phyloP scores from a whole-genome alignment of 2,329 filamentous ascomycete genomes.

The Alternaria burnsii region DNA sequence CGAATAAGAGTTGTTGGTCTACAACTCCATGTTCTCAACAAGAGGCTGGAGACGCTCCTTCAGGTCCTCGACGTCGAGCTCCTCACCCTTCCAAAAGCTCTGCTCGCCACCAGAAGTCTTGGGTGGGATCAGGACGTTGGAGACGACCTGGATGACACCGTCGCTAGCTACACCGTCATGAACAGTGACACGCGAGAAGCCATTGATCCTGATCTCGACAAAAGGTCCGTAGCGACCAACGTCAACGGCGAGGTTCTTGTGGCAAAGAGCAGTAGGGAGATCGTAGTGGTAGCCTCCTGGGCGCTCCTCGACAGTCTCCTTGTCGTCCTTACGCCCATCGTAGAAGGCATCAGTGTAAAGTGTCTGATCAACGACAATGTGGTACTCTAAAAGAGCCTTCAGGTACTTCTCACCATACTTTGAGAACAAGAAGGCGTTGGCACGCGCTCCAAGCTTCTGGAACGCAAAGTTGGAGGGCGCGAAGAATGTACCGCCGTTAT shows the following conservation, averaged over 20 bases:
- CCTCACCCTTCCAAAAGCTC: conserved; percentile 55
- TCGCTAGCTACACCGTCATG: conserved; percentile 78
- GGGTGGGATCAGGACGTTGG: conserved; percentile 78
- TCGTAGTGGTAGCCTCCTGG: conserved; percentile 69
- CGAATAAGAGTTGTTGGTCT: background rate
- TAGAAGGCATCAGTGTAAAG: conserved; percentile 88
- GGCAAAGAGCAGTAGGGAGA: conserved; percentile 74
- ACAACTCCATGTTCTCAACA: conserved; percentile 46
- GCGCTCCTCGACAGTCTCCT: conserved; percentile 26
- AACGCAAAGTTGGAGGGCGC: conserved; percentile 86
- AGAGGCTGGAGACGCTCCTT: conserved; percentile 59
- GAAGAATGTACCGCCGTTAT: conserved; percentile 77
- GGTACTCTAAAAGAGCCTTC: conserved; percentile 79
- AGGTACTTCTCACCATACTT: conserved; percentile 77
- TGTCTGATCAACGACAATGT: conserved; percentile 76
- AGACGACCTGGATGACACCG: conserved; percentile 82
- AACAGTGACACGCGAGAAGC: conserved; percentile 69
- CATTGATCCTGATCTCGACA: conserved; percentile 78
- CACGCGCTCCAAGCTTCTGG: conserved; percentile 71
- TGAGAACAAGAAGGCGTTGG: conserved; percentile 89
- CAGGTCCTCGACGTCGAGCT: conserved; percentile 68
- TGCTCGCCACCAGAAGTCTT: conserved; percentile 55
- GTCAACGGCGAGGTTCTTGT: conserved; percentile 74
- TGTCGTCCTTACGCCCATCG: conserved; percentile 50
- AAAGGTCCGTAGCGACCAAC: conserved; percentile 73